These are phyloP conservation scores for Boletus rubroflammeus DNA, from an alignment of 768 basidiomycete genomes.

Conservation along the genomic window DNA sequence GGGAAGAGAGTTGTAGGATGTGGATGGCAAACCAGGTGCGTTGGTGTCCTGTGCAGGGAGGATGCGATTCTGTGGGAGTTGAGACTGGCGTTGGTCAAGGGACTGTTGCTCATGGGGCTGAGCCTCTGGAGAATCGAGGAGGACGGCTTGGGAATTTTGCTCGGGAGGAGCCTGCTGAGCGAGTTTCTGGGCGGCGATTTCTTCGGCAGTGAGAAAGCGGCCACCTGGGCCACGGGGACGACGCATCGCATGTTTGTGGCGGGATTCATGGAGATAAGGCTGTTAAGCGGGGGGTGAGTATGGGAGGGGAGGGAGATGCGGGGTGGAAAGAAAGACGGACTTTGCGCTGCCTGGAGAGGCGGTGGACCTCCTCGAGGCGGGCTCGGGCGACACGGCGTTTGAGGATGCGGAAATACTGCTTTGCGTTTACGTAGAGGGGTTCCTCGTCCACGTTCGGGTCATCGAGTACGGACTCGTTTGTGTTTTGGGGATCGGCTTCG, in stretches of 20 bases:
- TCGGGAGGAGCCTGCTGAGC: constrained; percentile 27
- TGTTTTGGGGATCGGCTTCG: constrained; percentile 13
- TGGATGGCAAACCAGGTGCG: constrained; percentile 8
- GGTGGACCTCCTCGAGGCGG: constrained; percentile 89
- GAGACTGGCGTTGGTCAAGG: constrained; percentile 13
- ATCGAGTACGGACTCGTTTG: constrained; percentile 30
- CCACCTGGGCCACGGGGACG: constrained; percentile 96
- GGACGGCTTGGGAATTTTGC: constrained; percentile 17
- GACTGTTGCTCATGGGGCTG: constrained; percentile 12
- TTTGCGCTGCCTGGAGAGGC: constrained; percentile 91
- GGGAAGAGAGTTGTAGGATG: constrained; percentile 16
- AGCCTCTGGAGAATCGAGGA: constrained; percentile 18
- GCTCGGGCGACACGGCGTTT: constrained; percentile 90
- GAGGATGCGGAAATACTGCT: constrained; percentile 98
- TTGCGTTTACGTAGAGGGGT: constrained; percentile 98
- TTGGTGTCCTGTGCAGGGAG: constrained; percentile 17
- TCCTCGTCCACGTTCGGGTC: constrained; percentile 77
- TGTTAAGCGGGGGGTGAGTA: constrained; percentile 30
- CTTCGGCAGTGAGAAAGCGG: constrained; percentile 94
- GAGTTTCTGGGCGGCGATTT: constrained; percentile 80
- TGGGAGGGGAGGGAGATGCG: background rate
- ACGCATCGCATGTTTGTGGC: constrained; percentile 97
- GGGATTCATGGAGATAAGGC: constrained; percentile 98
- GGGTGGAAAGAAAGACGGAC: constrained; percentile 35
- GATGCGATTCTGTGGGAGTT: constrained; percentile 15